Conservation (phyloP, 1,284 basidiomycete genomes). For the Microbotryum violaceum region DNA sequence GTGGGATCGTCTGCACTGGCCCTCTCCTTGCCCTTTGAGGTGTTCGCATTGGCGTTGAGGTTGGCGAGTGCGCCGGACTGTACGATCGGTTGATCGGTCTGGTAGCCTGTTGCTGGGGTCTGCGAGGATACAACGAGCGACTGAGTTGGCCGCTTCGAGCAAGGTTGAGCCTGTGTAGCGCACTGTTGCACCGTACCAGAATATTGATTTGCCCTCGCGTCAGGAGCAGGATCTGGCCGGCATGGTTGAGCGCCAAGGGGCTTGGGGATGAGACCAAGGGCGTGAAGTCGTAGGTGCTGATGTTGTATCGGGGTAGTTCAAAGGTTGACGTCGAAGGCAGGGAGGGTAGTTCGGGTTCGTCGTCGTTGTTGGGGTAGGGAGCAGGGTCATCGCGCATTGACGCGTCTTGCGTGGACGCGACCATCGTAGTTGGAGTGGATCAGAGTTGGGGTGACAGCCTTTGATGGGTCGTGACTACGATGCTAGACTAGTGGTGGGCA, state of each 20-base stretch:
- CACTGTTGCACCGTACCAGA: constrained; percentile 7
- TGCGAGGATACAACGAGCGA: background rate
- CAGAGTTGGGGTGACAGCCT: background rate
- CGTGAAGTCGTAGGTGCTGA: background rate
- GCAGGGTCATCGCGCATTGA: background rate
- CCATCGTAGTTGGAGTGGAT: background rate
- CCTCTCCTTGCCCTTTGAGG: constrained; percentile 8
- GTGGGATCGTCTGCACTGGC: background rate
- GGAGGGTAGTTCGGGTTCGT: background rate
- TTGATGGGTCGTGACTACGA: too few relatives aligned
- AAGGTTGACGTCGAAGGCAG: background rate
- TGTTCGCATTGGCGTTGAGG: background rate
- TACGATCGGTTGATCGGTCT: background rate
- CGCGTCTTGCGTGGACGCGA: background rate
- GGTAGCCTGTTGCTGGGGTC: background rate
- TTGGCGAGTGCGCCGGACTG: background rate
- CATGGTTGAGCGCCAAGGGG: background rate
- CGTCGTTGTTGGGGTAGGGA: background rate
- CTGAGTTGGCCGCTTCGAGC: background rate
- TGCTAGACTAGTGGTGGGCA: too few relatives aligned
- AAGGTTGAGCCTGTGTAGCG: background rate
- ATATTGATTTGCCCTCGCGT: constrained; percentile 21
- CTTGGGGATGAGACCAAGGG: constrained; percentile 1
- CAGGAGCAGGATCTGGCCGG: constrained; percentile 18
- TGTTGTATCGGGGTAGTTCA: background rate